phyloP scores from a whole-genome alignment of 2,329 filamentous ascomycete species.

The Alternaria metachromatica region DNA sequence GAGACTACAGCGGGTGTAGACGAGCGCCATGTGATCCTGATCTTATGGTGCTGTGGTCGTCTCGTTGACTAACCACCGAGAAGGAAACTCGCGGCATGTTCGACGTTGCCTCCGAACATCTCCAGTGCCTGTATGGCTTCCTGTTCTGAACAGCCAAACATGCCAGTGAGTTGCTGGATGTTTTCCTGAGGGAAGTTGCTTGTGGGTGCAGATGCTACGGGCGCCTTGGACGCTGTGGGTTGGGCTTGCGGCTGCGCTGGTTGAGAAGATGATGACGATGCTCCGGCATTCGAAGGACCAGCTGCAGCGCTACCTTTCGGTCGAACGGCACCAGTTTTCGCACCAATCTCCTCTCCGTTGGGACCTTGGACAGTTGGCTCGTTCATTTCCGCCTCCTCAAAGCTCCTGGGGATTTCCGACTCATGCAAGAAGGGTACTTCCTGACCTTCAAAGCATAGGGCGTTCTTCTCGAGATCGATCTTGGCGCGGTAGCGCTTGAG shows the following conservation, averaged over 20 bases:
- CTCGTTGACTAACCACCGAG: conserved; percentile 49
- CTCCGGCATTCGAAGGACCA: conserved; percentile 28
- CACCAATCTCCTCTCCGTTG: conserved; percentile 87
- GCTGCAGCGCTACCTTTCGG: conserved; percentile 53
- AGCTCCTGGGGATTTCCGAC: conserved; percentile 87
- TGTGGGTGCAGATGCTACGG: conserved; percentile 22
- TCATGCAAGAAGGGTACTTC: conserved; percentile 91
- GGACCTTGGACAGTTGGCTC: conserved; percentile 87
- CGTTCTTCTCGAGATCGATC: conserved; percentile 85
- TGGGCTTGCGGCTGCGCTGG: conserved; percentile 22
- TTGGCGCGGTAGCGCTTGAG: conserved; percentile 92
- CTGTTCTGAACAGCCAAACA: conserved; percentile 75
- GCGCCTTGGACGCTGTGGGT: conserved; percentile 11
- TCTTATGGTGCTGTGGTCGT: not conserved
- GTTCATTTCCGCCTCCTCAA: conserved; percentile 72
- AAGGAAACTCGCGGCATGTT: conserved; percentile 84
- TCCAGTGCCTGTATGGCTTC: conserved; percentile 82
- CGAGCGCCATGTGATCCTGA: not conserved
- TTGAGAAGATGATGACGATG: conserved; percentile 18
- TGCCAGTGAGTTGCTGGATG: conserved; percentile 75
- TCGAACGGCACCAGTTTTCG: conserved; percentile 77
- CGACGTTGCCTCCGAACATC: conserved; percentile 83
- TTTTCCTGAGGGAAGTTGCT: conserved; percentile 64
- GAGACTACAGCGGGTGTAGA: not conserved
- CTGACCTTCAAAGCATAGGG: conserved; percentile 84